Evolutionary conservation across 306 rosid genomes (phyloP).

Genomic region (Betula pendula): DNA sequence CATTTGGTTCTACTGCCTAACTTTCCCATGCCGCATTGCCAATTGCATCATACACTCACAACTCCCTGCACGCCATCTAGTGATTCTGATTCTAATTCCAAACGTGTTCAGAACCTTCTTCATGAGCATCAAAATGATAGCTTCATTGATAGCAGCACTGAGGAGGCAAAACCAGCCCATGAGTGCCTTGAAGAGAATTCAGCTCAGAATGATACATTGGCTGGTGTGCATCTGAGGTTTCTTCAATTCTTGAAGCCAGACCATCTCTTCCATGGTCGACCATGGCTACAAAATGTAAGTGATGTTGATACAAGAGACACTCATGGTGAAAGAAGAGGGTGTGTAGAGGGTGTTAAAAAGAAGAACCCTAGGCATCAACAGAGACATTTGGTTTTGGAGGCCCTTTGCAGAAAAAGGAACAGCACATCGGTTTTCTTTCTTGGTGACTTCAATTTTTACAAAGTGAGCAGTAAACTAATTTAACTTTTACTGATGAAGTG

Average conservation of each 20-base stretch:
- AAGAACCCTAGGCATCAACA: slow-evolving; percentile 3
- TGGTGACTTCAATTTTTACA: slow-evolving; percentile 40
- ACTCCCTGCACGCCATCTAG: not conserved
- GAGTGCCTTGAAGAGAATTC: slow-evolving; percentile 6
- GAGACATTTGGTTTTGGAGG: slow-evolving; percentile 37
- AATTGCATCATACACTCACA: not conserved
- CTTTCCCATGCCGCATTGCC: slow-evolving; percentile 9
- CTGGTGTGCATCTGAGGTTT: slow-evolving; percentile 5
- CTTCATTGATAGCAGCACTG: not conserved
- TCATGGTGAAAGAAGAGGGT: slow-evolving; percentile 14
- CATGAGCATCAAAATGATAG: slow-evolving; percentile 15
- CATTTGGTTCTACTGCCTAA: slow-evolving; percentile 40
- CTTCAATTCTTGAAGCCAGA: slow-evolving; percentile 38
- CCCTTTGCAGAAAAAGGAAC: slow-evolving; percentile 30
- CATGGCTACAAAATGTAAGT: slow-evolving; percentile 16
- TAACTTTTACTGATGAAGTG: not conserved
- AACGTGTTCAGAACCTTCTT: not conserved
- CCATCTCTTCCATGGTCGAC: slow-evolving; percentile 22
- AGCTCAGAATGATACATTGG: not conserved
- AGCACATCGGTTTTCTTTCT: slow-evolving; percentile 33
- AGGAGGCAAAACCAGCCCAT: slow-evolving; percentile 12
- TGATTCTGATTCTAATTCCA: slow-evolving; percentile 1
- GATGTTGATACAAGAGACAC: not conserved
- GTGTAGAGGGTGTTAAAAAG: not conserved
- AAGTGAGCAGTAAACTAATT: slow-evolving; percentile 22